Evolutionary conservation across 495 filamentous ascomycete genomes (phyloP), one percentile per base, ranked within the genome.

Genomic region (Endocarpon pusillum): DNA sequence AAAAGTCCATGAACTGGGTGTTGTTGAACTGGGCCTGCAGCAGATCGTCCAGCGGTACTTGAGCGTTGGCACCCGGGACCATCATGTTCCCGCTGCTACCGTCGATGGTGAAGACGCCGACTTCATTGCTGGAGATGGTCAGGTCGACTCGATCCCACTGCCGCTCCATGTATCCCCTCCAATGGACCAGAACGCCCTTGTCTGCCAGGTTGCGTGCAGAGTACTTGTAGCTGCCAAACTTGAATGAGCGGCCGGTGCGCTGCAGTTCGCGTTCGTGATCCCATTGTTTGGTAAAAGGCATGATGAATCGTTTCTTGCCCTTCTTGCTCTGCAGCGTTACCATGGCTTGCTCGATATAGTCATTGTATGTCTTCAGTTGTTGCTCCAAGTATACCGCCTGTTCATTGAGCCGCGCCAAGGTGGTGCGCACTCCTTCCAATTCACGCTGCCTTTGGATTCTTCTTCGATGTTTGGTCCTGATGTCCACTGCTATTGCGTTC

Each of bases 261-360:
- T 91, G 78, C 9, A 99, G 77, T 54, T 99, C 89, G 36, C 81
- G 73, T 58, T 94, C 85, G 57, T 99, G 89, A 56, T 91, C 87
- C 71, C 92, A 99, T 51, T 99, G 89, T 44, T 93, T 92, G 21
- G 91, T 93, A 54, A 99, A 99, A 16, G 89, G 89, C 54, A 99
- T 70, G 34, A 94, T 70, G 67, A 94, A 91, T 32, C 80, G 69
- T 48, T 89, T 91, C 58, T 93, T 92, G 37, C 83, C 86, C 55
- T 94, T 92, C 59, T 93, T 94, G 54, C 79, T 89, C 55, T 96
- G 91, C 32, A 99, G 69, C n/a, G 91, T 96, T 34, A 86, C 67
- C 85, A 99, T 93, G 14, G 89, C 84, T 52, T 94, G 86, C 62
- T 99, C 89, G 46, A 99, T 93, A 51, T 94, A 96, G 55, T 96